Conservation (phyloP, 805 yeast species). For the Kazachstania kunashirensis region DNA sequence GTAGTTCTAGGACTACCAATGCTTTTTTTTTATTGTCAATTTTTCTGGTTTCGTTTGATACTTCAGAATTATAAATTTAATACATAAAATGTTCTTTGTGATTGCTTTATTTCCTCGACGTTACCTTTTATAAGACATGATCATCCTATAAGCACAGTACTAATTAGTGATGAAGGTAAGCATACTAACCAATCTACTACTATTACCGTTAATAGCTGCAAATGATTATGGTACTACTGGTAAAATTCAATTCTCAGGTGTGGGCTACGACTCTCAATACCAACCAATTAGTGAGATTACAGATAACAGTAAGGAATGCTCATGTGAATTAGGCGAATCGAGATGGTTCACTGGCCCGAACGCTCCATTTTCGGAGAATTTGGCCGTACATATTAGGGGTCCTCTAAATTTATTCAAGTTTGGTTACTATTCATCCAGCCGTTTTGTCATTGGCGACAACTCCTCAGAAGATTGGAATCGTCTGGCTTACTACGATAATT, state of each 20-base stretch:
- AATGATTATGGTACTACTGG: not conserved
- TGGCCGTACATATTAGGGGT: conserved; percentile 68
- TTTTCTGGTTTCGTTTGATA: too few relatives aligned
- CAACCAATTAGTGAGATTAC: conserved; percentile 15
- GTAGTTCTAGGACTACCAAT: too few relatives aligned
- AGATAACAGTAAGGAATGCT: conserved; percentile 11
- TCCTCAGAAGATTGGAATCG: conserved; percentile 42
- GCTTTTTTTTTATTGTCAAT: too few relatives aligned
- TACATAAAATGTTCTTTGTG: too few relatives aligned
- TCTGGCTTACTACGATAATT: conserved; percentile 42
- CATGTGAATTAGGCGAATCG: conserved; percentile 17
- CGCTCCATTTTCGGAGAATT: conserved; percentile 52
- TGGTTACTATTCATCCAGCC: conserved; percentile 44
- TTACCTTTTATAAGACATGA: too few relatives aligned
- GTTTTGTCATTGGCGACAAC: conserved; percentile 23
- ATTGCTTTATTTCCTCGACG: too few relatives aligned
- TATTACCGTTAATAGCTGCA: not conserved
- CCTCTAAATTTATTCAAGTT: conserved; percentile 50
- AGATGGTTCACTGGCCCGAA: conserved; percentile 40
- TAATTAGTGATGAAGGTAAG: too few relatives aligned
- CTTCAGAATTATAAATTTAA: too few relatives aligned
- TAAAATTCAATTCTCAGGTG: conserved; percentile 16
- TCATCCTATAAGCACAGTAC: too few relatives aligned
- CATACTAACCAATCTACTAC: too few relatives aligned
- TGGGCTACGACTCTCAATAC: conserved; percentile 19